Evolutionary conservation across 2,329 filamentous ascomycete species (phyloP).

Genomic region (Ceratocystis alfenasii): DNA sequence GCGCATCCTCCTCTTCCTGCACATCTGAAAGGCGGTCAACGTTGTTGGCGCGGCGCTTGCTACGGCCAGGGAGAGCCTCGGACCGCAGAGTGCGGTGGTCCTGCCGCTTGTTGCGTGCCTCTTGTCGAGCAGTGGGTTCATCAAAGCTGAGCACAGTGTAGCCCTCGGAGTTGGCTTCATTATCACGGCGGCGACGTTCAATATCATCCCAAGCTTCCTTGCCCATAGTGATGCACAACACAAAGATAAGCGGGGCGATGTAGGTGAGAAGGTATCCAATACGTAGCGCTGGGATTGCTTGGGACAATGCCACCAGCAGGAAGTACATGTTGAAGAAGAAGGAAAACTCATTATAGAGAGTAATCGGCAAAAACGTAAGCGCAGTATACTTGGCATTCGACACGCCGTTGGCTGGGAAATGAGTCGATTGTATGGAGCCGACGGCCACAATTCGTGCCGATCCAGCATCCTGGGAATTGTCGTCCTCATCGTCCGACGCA

Average conservation of each 20-base stretch:
- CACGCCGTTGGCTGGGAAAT: constrained; percentile 80
- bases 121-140: constrained; percentile 35
- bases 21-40: constrained; percentile 46
- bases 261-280: constrained; percentile 96
- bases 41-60: constrained; percentile 24
- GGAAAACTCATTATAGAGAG: constrained; percentile 96
- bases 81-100: constrained; percentile 35
- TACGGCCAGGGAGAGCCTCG: constrained; percentile 25
- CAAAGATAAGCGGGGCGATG: constrained; percentile 81
- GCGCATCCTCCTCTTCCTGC: constrained; percentile 53
- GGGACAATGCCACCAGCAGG: constrained; percentile 83
- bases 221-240: constrained; percentile 79
- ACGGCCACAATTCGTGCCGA: constrained; percentile 65
- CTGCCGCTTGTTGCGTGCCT: constrained; percentile 25
- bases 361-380: constrained; percentile 84
- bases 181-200: constrained; percentile 69
- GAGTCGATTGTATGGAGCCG: constrained; percentile 57
- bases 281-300: constrained; percentile 75
- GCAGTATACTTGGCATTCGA: constrained; percentile 98
- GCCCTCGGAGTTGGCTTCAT: constrained; percentile 84
- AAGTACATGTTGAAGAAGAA: constrained; percentile 99
- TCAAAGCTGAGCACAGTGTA: constrained; percentile 69
- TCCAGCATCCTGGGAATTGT: constrained; percentile 49
- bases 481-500: constrained; percentile 39
- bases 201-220: constrained; percentile 97